phyloP scores from a whole-genome alignment of 208 protist species.

The Acanthamoeba royreba region DNA sequence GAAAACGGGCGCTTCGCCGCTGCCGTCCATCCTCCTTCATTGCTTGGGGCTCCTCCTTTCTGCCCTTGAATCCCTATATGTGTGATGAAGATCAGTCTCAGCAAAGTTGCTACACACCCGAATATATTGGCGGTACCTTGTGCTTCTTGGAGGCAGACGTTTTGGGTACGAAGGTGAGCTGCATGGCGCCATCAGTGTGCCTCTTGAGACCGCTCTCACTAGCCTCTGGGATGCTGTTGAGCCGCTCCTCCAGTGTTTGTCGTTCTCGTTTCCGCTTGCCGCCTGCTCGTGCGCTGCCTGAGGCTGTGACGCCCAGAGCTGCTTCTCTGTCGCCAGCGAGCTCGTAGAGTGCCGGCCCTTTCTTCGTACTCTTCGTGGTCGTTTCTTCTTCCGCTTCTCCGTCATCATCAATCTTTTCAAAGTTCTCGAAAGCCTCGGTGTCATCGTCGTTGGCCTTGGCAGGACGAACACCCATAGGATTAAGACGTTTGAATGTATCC shows the following conservation, averaged over 20 bases:
- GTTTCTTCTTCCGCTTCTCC: neutral
- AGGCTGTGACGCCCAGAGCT: neutral
- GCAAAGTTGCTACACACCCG: neutral
- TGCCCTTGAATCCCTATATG: neutral
- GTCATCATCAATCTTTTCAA: neutral
- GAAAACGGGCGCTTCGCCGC: neutral
- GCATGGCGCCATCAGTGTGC: slow-evolving; percentile 7
- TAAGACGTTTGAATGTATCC: slow-evolving; percentile 34
- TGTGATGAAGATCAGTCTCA: too few species aligned
- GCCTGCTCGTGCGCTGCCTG: neutral
- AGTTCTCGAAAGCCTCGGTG: neutral
- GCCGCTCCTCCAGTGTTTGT: neutral
- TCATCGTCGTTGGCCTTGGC: neutral
- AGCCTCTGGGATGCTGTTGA: neutral
- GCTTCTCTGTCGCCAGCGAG: neutral
- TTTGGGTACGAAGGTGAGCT: slow-evolving; percentile 16
- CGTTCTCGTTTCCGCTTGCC: neutral
- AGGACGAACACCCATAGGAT: neutral
- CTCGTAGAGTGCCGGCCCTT: neutral
- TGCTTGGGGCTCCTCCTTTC: neutral
- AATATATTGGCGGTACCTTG: neutral
- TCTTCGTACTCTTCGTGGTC: neutral
- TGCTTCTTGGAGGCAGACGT: neutral
- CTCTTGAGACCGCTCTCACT: neutral
- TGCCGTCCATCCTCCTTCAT: neutral